Conservation (phyloP, 2,329 filamentous ascomycete genomes). For the Exophiala lecanii-corni region DNA sequence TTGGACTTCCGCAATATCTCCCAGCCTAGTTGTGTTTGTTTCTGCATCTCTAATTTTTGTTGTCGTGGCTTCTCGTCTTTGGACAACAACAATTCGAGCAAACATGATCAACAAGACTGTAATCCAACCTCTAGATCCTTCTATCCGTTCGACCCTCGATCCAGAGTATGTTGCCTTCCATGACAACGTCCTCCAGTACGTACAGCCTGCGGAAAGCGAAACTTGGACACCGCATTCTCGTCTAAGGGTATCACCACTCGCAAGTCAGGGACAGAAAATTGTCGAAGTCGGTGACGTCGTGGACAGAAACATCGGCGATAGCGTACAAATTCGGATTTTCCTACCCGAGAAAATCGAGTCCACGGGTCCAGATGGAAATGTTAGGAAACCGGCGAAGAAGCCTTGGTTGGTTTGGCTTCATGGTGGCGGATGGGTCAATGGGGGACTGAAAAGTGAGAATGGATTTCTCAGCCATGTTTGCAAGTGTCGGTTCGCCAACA, state of each 20-base stretch:
- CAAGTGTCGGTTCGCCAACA: too few species aligned
- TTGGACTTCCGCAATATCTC: too few species aligned
- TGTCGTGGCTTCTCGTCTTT: too few species aligned
- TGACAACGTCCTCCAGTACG: slow-evolving; percentile 49
- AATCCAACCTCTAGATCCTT: slow-evolving; percentile 41
- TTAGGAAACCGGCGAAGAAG: slow-evolving; percentile 29
- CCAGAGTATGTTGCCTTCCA: slow-evolving; percentile 51
- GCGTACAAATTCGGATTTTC: slow-evolving; percentile 46
- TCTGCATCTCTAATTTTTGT: too few species aligned
- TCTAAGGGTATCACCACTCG: slow-evolving; percentile 42
- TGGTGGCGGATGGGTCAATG: slow-evolving; percentile 55
- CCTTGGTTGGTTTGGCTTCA: slow-evolving; percentile 54
- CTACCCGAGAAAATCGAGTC: too few species aligned
- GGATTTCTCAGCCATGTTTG: slow-evolving; percentile 29
- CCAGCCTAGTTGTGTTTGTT: too few species aligned
- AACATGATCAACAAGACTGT: neutral
- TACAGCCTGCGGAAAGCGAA: slow-evolving; percentile 45
- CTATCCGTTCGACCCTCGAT: slow-evolving; percentile 42
- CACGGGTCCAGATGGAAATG: too few species aligned
- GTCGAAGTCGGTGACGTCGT: slow-evolving; percentile 44
- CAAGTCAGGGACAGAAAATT: slow-evolving; percentile 45
- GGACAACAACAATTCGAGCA: too few species aligned
- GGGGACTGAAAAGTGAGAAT: slow-evolving; percentile 55
- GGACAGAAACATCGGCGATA: slow-evolving; percentile 33
- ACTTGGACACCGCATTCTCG: slow-evolving; percentile 40